Evolutionary conservation across 192 early-diverging fungal genomes (phyloP).

Genomic region (Paraglomus occultum): DNA sequence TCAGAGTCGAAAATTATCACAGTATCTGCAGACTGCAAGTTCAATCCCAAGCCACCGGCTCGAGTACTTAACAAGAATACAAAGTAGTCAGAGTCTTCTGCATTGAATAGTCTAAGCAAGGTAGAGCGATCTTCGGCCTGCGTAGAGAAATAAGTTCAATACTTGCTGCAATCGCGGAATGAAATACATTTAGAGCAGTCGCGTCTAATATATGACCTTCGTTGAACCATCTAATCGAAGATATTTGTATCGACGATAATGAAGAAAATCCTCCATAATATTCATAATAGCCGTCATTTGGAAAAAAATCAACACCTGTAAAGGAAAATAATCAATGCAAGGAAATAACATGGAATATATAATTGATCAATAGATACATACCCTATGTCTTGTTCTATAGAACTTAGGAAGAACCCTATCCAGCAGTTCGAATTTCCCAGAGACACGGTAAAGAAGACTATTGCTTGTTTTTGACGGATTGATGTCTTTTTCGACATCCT

Average conservation of each 20-base stretch:
- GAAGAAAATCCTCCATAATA: slow-evolving; percentile 95
- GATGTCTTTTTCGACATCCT: slow-evolving; percentile 83
- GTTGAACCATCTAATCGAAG: slow-evolving; percentile 92
- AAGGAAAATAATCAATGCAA: not conserved
- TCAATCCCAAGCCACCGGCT: slow-evolving; percentile 95
- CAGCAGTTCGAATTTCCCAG: slow-evolving; percentile 97
- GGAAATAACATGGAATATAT: not conserved
- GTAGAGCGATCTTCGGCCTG: slow-evolving; percentile 78
- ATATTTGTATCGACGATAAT: slow-evolving; percentile 65
- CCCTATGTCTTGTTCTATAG: slow-evolving; percentile 74
- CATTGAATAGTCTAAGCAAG: slow-evolving; percentile 83
- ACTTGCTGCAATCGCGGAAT: not conserved
- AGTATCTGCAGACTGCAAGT: slow-evolving; percentile 96
- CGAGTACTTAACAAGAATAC: slow-evolving; percentile 93
- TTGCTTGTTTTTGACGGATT: slow-evolving; percentile 72
- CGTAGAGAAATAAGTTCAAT: not conserved
- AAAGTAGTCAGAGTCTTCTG: slow-evolving; percentile 72
- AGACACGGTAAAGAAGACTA: slow-evolving; percentile 73
- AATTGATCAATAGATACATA: slow-evolving; percentile 55
- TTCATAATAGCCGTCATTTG: slow-evolving; percentile 92
- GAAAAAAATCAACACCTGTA: slow-evolving; percentile 72
- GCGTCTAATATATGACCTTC: slow-evolving; percentile 43
- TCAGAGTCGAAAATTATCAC: slow-evolving; percentile 98
- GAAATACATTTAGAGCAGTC: not conserved
- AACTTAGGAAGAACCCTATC: slow-evolving; percentile 95